phyloP scores from a whole-genome alignment of 202 grass and related monocot genomes.

The Elaeis oleifera region DNA sequence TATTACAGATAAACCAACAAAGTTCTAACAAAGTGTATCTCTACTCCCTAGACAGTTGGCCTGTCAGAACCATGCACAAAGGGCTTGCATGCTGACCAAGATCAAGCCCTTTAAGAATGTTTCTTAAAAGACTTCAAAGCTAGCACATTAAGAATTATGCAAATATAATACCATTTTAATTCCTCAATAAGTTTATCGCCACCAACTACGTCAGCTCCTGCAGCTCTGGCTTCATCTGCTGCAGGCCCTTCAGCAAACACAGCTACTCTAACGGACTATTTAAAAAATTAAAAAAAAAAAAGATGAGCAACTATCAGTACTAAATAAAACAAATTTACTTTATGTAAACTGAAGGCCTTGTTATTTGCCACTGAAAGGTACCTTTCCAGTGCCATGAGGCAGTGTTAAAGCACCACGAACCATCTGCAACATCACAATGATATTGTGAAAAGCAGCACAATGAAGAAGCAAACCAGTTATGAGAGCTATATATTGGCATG shows the following conservation, averaged over 20 bases:
- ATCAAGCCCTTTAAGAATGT: no score
- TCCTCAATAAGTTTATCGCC: slow-evolving; percentile 80
- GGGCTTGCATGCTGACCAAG: no score
- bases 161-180: slow-evolving; percentile 49
- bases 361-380: slow-evolving; percentile 4
- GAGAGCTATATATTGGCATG: no score
- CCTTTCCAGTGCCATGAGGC: slow-evolving; percentile 95
- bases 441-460: slow-evolving; percentile 18
- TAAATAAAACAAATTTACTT: slow-evolving; percentile 19
- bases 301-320: slow-evolving; percentile 20
- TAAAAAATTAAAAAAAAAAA: slow-evolving; percentile 11
- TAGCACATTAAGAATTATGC: background rate
- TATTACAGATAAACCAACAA: no score
- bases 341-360: slow-evolving; percentile 3
- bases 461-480: background rate
- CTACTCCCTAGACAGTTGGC: no score
- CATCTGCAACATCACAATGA: slow-evolving; percentile 50
- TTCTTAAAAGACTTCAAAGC: no score
- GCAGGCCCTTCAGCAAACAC: slow-evolving; percentile 93
- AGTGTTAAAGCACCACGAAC: slow-evolving; percentile 89
- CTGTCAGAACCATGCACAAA: no score
- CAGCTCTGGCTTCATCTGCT: slow-evolving; percentile 77
- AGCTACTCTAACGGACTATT: slow-evolving; percentile 82
- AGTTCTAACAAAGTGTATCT: no score
- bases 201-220: slow-evolving; percentile 85